These are phyloP conservation scores for Colletotrichum navitas DNA, from an alignment of 2,329 filamentous ascomycete species.

Conservation along the genomic window DNA sequence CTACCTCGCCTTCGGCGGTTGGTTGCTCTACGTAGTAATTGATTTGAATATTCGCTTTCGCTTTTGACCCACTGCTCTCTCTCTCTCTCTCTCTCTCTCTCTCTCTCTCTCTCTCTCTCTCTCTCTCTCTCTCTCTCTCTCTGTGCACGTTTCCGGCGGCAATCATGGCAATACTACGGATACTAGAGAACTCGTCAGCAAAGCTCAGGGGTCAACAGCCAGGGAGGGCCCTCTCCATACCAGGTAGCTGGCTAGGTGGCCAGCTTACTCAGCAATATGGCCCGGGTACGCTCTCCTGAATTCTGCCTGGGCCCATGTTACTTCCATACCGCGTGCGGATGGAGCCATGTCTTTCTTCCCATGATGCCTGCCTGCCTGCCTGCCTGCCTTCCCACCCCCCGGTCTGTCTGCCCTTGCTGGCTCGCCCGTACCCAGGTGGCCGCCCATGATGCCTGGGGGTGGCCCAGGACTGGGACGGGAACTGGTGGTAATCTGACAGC, in stretches of 20 bases:
- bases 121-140: no score
- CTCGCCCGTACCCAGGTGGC: slow-evolving; percentile 19
- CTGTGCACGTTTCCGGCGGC: slow-evolving; percentile 29
- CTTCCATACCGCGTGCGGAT: slow-evolving; percentile 39
- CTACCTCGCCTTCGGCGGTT: not conserved
- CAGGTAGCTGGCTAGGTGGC: not conserved
- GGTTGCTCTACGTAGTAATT: slow-evolving; percentile 14
- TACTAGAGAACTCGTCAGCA: not conserved
- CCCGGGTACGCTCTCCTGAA: slow-evolving; percentile 40
- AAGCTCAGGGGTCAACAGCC: slow-evolving; percentile 18
- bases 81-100: no score
- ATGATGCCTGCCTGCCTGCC: slow-evolving; percentile 22
- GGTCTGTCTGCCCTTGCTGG: slow-evolving; percentile 9
- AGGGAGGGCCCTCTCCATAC: slow-evolving; percentile 3
- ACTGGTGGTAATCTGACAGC: slow-evolving; percentile 40
- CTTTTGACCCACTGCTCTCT: slow-evolving; percentile 12
- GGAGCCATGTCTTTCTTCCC: slow-evolving; percentile 32
- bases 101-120: no score
- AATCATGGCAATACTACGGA: slow-evolving; percentile 14
- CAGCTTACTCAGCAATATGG: slow-evolving; percentile 7
- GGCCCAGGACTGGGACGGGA: slow-evolving; percentile 30
- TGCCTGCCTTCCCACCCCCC: not conserved
- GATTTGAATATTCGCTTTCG: not conserved
- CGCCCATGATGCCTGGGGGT: slow-evolving; percentile 15
- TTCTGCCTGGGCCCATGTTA: slow-evolving; percentile 34